A percentile compares a stretch with the other conserved stretches of the same genome.
phyloP scores from a whole-genome alignment of 805 yeast species.

The Candida takata region DNA sequence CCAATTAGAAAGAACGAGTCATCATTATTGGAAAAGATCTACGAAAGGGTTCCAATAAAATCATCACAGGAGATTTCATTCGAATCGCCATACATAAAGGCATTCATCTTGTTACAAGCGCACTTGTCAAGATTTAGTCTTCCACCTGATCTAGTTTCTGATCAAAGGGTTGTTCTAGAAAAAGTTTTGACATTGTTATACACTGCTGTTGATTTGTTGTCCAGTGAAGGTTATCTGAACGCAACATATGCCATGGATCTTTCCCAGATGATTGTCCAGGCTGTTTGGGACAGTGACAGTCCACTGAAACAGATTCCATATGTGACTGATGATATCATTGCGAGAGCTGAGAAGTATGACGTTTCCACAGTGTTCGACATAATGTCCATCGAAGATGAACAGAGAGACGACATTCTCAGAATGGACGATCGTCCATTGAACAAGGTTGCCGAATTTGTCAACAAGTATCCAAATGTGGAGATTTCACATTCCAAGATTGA shows the following conservation, averaged over 20 bases:
- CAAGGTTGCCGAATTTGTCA: constrained; percentile 80
- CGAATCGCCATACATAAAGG: constrained; percentile 56
- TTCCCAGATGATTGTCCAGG: constrained; percentile 83
- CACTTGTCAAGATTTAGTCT: constrained; percentile 63
- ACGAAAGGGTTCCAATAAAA: constrained; percentile 59
- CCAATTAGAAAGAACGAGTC: constrained; percentile 61
- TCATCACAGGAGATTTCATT: constrained; percentile 26
- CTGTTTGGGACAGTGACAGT: constrained; percentile 73
- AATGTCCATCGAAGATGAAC: constrained; percentile 67
- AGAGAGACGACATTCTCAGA: constrained; percentile 54
- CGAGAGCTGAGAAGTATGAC: constrained; percentile 44
- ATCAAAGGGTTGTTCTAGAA: constrained; percentile 46
- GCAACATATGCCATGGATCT: constrained; percentile 82
- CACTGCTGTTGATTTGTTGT: constrained; percentile 67
- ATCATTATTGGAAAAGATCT: constrained; percentile 37
- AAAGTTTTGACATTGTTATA: constrained; percentile 45
- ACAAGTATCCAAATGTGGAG: constrained; percentile 84
- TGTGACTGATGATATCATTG: constrained; percentile 44
- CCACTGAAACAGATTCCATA: constrained; percentile 79
- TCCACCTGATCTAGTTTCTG: constrained; percentile 54
- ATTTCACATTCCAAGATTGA: constrained; percentile 42
- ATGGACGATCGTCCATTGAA: constrained; percentile 44
- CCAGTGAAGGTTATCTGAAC: constrained; percentile 73
- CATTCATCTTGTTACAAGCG: constrained; percentile 72
- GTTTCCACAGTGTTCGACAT: constrained; percentile 77